Evolutionary conservation across 306 rosid genomes (phyloP), one percentile per base, ranked within the genome.

Genomic region (Glycyrrhiza uralensis): DNA sequence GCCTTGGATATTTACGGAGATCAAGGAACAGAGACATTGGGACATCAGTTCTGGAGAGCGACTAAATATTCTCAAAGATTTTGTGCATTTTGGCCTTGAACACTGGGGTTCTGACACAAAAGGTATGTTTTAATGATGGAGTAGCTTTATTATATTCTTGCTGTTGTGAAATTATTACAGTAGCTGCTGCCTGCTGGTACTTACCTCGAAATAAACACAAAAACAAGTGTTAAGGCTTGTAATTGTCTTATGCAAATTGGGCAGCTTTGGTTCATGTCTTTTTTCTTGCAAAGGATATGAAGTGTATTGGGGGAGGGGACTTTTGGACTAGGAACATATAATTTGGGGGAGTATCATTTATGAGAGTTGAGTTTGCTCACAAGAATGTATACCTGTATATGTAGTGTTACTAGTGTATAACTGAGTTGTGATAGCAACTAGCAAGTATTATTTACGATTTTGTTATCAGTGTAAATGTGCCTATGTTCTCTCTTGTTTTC

Each of bases 1-100:
- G 98, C 98, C 98, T 77, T 91, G 97, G 98, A 49, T 89, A 68
- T 87, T 94, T 78, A 91, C 97, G 0, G 97, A 94, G 85, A 94
- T 94, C 62, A 94, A 91, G 85, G 98, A 94, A 77, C 97, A 91
- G 78, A 85, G 91, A 77, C 86, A 94, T 83, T 94, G 97, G 98
- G 98, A 94, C 75, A 91, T 94, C 17, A 94, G 91, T 71, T 91
- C 98, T 30, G 90, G 86, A 44, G 98, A 91, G 84, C 87, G 98
- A 10, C 72, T 94, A 49, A 83, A 86, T 75, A 83, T 91, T 82
- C 68, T 91, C 72, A 94, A 85, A 73, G 84, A 94, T 70, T 94
- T 86, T 81, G 97, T 80, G 50, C 85, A 69, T 45, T 85, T 85
- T 83, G 98, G 98, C 51, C 98, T 94, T 56, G 81, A 91, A 59